phyloP scores from a whole-genome alignment of 2,329 filamentous ascomycete species.

The Calonectria pauciramosa region DNA sequence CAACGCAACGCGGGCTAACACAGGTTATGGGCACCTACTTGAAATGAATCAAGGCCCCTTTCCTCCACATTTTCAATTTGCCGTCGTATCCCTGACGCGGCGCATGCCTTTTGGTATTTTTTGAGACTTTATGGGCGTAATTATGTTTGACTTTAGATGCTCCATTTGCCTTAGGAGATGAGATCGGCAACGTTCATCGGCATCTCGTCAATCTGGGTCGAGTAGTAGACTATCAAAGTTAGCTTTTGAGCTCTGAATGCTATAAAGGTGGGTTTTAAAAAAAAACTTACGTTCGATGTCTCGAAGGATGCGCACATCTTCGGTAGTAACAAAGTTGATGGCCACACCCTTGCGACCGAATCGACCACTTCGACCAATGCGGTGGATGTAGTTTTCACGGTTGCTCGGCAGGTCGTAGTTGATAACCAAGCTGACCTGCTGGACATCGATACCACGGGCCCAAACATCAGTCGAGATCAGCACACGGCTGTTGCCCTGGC shows the following conservation, averaged over 20 bases:
- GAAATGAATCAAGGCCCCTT: conserved; percentile 43
- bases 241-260: conserved; percentile 43
- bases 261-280: neutral
- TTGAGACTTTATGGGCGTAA: neutral
- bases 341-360: conserved; percentile 99
- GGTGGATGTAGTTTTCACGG: conserved; percentile 99
- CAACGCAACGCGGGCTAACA: neutral
- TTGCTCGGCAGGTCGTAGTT: conserved; percentile 99
- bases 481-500: conserved; percentile 95
- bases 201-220: conserved; percentile 98
- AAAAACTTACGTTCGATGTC: conserved; percentile 89
- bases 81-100: conserved; percentile 35
- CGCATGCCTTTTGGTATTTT: conserved; percentile 3
- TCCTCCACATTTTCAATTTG: conserved; percentile 45
- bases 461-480: conserved; percentile 98
- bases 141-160: neutral
- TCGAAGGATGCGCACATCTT: conserved; percentile 96
- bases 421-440: conserved; percentile 98
- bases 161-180: conserved; percentile 57
- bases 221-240: conserved; percentile 82
- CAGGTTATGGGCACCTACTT: conserved; percentile 35
- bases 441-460: conserved; percentile 98
- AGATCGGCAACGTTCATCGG: conserved; percentile 90
- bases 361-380: conserved; percentile 93
- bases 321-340: conserved; percentile 99